Evolutionary conservation across 2,329 filamentous ascomycete species (phyloP).

Genomic region (Fusarium liriodendri): DNA sequence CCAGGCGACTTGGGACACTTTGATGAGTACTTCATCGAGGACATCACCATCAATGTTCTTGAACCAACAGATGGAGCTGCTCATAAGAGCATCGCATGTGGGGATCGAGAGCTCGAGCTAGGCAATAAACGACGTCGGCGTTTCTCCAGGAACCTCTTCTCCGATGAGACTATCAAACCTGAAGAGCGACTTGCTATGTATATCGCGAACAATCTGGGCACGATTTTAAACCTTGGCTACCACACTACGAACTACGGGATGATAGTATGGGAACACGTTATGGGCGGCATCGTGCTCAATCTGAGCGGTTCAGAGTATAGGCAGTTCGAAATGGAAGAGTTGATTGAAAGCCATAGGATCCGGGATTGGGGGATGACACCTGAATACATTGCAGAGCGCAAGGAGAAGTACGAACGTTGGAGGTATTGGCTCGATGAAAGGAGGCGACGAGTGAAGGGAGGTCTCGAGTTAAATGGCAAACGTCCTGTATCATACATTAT

Average conservation of each 20-base stretch:
- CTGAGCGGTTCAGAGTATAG: not conserved
- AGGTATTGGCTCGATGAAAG: not conserved
- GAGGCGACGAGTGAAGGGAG: not conserved
- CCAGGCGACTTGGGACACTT: not conserved
- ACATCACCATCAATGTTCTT: slow-evolving; percentile 6
- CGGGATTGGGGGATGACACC: not conserved
- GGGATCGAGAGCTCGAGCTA: not conserved
- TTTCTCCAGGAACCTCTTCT: not conserved
- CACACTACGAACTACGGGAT: not conserved
- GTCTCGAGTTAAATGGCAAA: not conserved
- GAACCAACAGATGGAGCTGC: slow-evolving; percentile 4
- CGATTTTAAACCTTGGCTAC: not conserved
- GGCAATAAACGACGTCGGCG: not conserved
- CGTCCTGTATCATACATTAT: not conserved
- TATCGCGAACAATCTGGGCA: not conserved
- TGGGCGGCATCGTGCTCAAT: not conserved
- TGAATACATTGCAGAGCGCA: not conserved
- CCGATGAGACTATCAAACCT: not conserved
- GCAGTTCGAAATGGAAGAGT: not conserved
- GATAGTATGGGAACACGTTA: not conserved
- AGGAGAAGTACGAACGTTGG: not conserved
- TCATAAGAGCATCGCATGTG: not conserved
- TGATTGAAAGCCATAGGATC: not conserved
- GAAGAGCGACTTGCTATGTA: slow-evolving; percentile 3
- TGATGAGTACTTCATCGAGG: not conserved